A percentile compares a stretch with the other conserved stretches of the same genome.
Conservation (phyloP, 2,329 filamentous ascomycete species). For the Corinectria fuckeliana region DNA sequence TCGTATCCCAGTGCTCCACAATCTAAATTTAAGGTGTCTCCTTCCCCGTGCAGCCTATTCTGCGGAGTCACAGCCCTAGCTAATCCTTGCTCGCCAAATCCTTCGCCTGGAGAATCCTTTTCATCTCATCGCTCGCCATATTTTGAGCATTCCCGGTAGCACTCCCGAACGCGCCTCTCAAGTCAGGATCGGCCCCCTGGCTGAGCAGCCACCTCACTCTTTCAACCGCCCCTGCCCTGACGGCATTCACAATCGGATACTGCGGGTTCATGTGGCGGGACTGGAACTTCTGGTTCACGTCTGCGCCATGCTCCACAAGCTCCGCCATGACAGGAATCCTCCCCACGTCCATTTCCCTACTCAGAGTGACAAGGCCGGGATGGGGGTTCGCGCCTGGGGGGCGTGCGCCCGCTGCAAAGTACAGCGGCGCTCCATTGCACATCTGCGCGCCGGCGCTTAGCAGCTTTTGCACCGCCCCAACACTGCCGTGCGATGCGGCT, state of each 20-base stretch:
- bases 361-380: not conserved
- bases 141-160: constrained; percentile 13
- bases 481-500: constrained; percentile 11
- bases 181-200: constrained; percentile 24
- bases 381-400: constrained; percentile 7
- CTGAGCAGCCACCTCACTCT: constrained; percentile 27
- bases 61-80: not conserved
- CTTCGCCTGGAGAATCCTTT: constrained; percentile 9
- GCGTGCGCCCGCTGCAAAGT: constrained; percentile 20
- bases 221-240: constrained; percentile 27
- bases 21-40: not conserved
- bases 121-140: constrained; percentile 23
- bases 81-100: not conserved
- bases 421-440: constrained; percentile 23
- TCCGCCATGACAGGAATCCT: constrained; percentile 27
- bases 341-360: constrained; percentile 7
- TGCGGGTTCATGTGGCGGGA: constrained; percentile 11
- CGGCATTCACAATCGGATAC: constrained; percentile 28
- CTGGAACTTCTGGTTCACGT: constrained; percentile 15
- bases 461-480: constrained; percentile 18
- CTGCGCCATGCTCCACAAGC: constrained; percentile 20
- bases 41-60: not conserved
- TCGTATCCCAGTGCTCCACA: not conserved
- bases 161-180: constrained; percentile 22
- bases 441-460: constrained; percentile 23